Percentiles rank a stretch among this genome's conserved stretches.
Evolutionary conservation across 805 yeast genomes (phyloP).

Genomic region (Helenozyma baotianmanensis): DNA sequence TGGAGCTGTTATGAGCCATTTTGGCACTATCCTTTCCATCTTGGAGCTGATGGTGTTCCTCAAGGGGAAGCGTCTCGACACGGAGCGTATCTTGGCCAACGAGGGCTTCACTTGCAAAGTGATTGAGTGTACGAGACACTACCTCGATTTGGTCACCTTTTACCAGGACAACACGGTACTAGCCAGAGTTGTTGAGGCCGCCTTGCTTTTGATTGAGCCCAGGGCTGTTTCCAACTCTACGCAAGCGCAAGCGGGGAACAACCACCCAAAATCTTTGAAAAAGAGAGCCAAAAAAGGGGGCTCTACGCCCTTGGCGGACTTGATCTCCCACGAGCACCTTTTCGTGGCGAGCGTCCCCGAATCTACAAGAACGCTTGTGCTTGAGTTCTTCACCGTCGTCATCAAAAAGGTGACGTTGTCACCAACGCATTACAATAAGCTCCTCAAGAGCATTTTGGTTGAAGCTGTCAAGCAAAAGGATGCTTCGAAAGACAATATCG

Average conservation of each 20-base stretch:
- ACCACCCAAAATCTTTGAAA: constrained; percentile 17
- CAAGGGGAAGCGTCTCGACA: constrained; percentile 27
- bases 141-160: constrained; percentile 31
- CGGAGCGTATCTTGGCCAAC: constrained; percentile 29
- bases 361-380: constrained; percentile 28
- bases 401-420: constrained; percentile 51
- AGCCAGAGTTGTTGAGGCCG: constrained; percentile 54
- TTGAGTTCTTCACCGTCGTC: constrained; percentile 46
- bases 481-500: constrained; percentile 17
- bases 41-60: constrained; percentile 61
- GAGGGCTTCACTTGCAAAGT: constrained; percentile 39
- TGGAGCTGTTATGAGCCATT: constrained; percentile 43
- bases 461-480: constrained; percentile 31
- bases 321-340: constrained; percentile 59
- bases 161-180: constrained; percentile 48
- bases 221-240: constrained; percentile 13
- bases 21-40: constrained; percentile 45
- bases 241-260: neutral
- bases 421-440: constrained; percentile 56
- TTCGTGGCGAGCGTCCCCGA: constrained; percentile 43
- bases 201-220: constrained; percentile 41
- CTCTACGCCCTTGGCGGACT: constrained; percentile 57
- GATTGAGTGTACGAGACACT: constrained; percentile 23
- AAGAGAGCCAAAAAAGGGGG: constrained; percentile 39
- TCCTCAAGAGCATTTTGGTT: constrained; percentile 37